Percentiles rank a stretch among this genome's conserved stretches.
Conservation (phyloP, 2,329 filamentous ascomycete species). For the Tolypocladium paradoxum region DNA sequence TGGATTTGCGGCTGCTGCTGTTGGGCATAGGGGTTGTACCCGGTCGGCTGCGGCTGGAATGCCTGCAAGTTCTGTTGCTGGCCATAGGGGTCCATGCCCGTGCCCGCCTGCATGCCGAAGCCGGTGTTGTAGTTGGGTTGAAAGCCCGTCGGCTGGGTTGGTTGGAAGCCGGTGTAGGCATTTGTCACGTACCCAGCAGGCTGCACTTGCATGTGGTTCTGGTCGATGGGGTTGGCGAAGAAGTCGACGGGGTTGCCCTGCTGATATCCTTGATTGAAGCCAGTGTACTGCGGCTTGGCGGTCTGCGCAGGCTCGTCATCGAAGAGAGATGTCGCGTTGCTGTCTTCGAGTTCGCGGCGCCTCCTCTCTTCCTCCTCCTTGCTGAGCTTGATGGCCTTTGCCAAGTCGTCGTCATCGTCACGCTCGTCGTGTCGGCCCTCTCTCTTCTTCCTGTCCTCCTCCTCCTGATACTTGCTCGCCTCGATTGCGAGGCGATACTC, state of each 20-base stretch:
- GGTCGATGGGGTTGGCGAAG: constrained; percentile 89
- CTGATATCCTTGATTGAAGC: constrained; percentile 94
- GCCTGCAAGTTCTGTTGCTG: constrained; percentile 32
- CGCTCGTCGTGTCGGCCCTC: constrained; percentile 44
- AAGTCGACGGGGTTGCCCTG: constrained; percentile 95
- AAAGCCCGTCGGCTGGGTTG: constrained; percentile 38
- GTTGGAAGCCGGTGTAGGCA: constrained; percentile 42
- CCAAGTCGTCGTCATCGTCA: constrained; percentile 77
- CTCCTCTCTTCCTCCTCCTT: constrained; percentile 89
- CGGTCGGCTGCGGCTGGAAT: constrained; percentile 41
- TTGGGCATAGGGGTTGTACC: constrained; percentile 44
- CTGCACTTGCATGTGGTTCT: constrained; percentile 61
- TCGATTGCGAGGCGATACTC: constrained; percentile 88
- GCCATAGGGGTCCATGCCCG: constrained; percentile 60
- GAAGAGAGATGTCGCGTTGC: constrained; percentile 78
- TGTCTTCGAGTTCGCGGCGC: constrained; percentile 75
- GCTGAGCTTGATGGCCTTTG: constrained; percentile 90
- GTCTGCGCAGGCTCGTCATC: constrained; percentile 59
- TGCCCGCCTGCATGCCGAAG: constrained; percentile 56
- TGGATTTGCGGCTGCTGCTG: constrained; percentile 19
- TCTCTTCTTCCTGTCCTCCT: constrained; percentile 73
- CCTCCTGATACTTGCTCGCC: constrained; percentile 89
- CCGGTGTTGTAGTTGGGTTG: constrained; percentile 52
- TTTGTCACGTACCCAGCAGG: constrained; percentile 61
- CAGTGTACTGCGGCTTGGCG: constrained; percentile 65